A percentile compares a stretch with the other conserved stretches of the same genome.
Conservation (phyloP, 352 stramenopile species). For the Phytophthora capsici region DNA sequence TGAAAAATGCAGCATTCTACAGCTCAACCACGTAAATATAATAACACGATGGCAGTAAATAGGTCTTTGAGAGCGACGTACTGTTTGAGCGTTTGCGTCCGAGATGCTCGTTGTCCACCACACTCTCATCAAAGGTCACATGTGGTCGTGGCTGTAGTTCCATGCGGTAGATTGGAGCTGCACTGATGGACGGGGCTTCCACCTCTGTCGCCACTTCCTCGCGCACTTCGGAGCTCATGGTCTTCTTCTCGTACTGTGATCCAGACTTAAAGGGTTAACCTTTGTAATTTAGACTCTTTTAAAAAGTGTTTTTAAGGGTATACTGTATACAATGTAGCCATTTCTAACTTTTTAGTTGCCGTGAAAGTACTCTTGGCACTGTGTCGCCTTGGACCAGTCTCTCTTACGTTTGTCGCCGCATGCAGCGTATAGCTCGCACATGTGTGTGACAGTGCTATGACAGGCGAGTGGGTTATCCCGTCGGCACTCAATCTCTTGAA, state of each 20-base stretch:
- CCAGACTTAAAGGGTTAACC: too few relatives aligned
- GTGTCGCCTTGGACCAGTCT: slow-evolving; percentile 77
- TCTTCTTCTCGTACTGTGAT: not conserved
- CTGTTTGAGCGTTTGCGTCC: slow-evolving; percentile 92
- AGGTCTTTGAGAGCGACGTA: slow-evolving; percentile 27
- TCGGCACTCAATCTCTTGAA: slow-evolving; percentile 90
- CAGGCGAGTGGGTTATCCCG: slow-evolving; percentile 78
- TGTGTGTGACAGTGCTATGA: slow-evolving; percentile 85
- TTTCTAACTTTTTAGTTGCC: slow-evolving; percentile 28
- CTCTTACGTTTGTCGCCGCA: slow-evolving; percentile 81
- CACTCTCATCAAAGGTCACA: slow-evolving; percentile 89
- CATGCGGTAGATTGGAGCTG: slow-evolving; percentile 62
- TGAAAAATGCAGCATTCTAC: slow-evolving; percentile 94
- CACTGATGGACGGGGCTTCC: slow-evolving; percentile 18
- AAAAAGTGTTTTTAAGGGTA: too few relatives aligned
- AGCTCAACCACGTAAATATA: not conserved
- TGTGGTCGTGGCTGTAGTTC: slow-evolving; percentile 80
- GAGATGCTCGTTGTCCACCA: slow-evolving; percentile 94
- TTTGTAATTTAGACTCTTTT: too few relatives aligned
- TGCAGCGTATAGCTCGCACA: slow-evolving; percentile 84
- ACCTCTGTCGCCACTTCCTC: slow-evolving; percentile 45
- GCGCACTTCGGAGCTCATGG: slow-evolving; percentile 39
- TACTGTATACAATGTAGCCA: slow-evolving; percentile 22
- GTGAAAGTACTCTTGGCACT: slow-evolving; percentile 76
- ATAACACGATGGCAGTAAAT: too few relatives aligned